Percentiles rank a stretch among this genome's conserved stretches.
Evolutionary conservation across 108 stramenopile species (phyloP).

Genomic region (Hondaea fermentalgiana): DNA sequence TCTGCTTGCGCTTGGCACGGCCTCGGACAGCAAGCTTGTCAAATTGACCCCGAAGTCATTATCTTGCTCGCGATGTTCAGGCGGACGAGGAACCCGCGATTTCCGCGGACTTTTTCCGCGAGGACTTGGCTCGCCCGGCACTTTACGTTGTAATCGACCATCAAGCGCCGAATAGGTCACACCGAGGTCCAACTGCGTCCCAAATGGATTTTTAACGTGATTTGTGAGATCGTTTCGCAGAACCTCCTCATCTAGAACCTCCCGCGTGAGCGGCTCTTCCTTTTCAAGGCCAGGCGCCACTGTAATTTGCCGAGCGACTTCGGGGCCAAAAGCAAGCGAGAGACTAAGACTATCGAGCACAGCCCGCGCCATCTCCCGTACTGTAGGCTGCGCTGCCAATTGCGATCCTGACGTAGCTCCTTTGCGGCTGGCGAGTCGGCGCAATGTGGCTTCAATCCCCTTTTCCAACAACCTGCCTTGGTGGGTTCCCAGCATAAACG

Average conservation of each 20-base stretch:
- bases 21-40: neutral
- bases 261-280: neutral
- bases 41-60: neutral
- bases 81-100: too few species aligned
- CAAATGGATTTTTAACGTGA: neutral
- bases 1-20: neutral
- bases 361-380: neutral
- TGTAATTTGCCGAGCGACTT: neutral
- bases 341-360: neutral
- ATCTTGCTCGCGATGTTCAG: too few species aligned
- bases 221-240: neutral
- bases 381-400: neutral
- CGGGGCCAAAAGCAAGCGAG: neutral
- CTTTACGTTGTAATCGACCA: neutral
- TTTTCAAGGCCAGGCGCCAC: neutral
- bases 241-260: neutral
- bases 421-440: neutral
- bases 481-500: neutral
- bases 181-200: neutral
- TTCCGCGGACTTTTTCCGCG: too few species aligned
- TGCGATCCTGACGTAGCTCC: too few species aligned
- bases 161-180: neutral
- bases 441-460: neutral
- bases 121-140: too few species aligned
- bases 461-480: neutral